A percentile compares a stretch with the other conserved stretches of the same genome.
phyloP scores from a whole-genome alignment of 805 yeast genomes.

The Schizosaccharomyces cryophilus region DNA sequence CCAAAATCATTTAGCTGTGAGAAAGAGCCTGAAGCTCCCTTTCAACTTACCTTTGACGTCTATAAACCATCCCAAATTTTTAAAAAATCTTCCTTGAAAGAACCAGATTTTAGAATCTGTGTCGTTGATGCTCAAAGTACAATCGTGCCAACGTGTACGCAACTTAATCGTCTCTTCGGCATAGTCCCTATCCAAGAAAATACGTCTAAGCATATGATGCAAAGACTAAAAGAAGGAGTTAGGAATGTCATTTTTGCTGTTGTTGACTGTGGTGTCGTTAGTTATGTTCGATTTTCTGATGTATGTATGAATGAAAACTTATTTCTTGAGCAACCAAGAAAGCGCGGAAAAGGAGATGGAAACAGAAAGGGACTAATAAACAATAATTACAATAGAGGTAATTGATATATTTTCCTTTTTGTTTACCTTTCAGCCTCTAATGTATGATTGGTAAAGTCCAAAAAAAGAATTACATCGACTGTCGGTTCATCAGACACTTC shows the following conservation, averaged over 20 bases:
- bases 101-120: slow-evolving; percentile 54
- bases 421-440: too few relatives aligned
- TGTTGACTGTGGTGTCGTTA: slow-evolving; percentile 51
- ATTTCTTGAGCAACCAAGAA: background rate
- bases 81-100: slow-evolving; percentile 36
- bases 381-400: background rate
- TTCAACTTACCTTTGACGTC: slow-evolving; percentile 30
- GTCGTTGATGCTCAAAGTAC: slow-evolving; percentile 23
- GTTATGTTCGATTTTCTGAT: slow-evolving; percentile 24
- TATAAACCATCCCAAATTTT: slow-evolving; percentile 62
- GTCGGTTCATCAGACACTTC: too few relatives aligned
- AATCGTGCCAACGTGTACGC: slow-evolving; percentile 14
- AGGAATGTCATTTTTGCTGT: slow-evolving; percentile 37
- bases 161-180: slow-evolving; percentile 15
- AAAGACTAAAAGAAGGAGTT: slow-evolving; percentile 27
- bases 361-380: background rate
- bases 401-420: too few relatives aligned
- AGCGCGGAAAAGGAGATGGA: background rate
- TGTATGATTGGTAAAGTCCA: too few relatives aligned
- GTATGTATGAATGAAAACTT: slow-evolving; percentile 7
- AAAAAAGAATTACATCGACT: too few relatives aligned
- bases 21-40: slow-evolving; percentile 8
- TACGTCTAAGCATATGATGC: slow-evolving; percentile 3
- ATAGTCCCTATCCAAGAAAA: slow-evolving; percentile 7
- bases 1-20: background rate